A percentile compares a stretch with the other conserved stretches of the same genome.
phyloP scores from a whole-genome alignment of 148 eudicot genomes.

The Diospyros kaki region DNA sequence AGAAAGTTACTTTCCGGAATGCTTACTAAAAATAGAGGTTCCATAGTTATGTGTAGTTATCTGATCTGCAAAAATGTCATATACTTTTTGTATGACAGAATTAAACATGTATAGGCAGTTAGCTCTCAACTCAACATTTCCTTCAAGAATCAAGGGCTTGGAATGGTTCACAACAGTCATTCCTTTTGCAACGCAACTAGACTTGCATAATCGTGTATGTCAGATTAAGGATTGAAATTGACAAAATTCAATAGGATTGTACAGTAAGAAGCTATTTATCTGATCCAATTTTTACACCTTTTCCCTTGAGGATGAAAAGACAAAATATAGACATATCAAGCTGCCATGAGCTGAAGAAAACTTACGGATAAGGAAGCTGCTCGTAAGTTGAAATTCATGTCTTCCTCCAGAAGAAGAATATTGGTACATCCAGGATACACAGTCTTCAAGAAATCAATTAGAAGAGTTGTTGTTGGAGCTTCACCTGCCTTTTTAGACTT shows the following conservation, averaged over 20 bases:
- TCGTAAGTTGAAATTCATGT: conserved; percentile 78
- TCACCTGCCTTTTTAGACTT: conserved; percentile 82
- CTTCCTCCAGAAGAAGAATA: conserved; percentile 73
- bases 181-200: neutral
- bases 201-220: neutral
- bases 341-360: neutral
- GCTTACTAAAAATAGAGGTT: neutral
- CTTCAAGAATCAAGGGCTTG: conserved; percentile 1
- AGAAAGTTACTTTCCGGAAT: neutral
- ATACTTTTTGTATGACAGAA: neutral
- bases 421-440: conserved; percentile 40
- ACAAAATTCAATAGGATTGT: neutral
- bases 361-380: conserved; percentile 66
- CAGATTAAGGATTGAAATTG: neutral
- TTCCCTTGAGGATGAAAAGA: no score
- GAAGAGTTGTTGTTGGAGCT: conserved; percentile 49
- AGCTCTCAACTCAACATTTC: neutral
- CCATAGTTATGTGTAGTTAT: neutral
- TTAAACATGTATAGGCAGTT: no score
- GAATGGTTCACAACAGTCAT: neutral
- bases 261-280: neutral
- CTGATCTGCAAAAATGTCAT: neutral
- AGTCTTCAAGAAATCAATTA: conserved; percentile 60
- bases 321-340: neutral
- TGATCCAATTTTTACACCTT: neutral